Evolutionary conservation across 495 filamentous ascomycete genomes (phyloP).

Genomic region (Articulospora tetracladia): DNA sequence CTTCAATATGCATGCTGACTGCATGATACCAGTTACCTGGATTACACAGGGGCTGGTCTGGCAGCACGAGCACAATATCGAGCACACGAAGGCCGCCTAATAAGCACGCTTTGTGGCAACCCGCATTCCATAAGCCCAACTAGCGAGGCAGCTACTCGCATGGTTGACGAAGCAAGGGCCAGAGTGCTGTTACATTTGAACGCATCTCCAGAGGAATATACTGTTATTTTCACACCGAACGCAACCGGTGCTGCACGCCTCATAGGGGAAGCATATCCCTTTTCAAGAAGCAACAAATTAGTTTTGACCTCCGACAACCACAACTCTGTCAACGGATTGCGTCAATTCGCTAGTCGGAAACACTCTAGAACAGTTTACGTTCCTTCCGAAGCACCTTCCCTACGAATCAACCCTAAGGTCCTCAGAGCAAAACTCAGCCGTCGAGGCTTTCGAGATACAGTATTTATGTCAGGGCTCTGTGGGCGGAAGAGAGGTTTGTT

Average conservation of each 20-base stretch:
- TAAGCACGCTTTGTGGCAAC: conserved; percentile 47
- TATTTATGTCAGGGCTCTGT: not conserved
- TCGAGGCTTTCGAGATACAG: not conserved
- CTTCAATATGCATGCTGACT: not conserved
- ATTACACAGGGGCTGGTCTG: conserved; percentile 33
- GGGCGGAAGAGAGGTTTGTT: conserved; percentile 34
- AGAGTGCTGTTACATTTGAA: conserved; percentile 50
- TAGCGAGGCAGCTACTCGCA: conserved; percentile 38
- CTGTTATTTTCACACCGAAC: conserved; percentile 59
- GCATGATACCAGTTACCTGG: conserved; percentile 15
- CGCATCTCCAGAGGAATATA: conserved; percentile 52
- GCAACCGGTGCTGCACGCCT: conserved; percentile 56
- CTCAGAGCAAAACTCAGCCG: conserved; percentile 13
- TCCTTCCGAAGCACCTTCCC: conserved; percentile 12
- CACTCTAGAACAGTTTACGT: conserved; percentile 21
- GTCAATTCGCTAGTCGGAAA: conserved; percentile 24
- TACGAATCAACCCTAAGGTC: conserved; percentile 15
- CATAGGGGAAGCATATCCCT: conserved; percentile 44
- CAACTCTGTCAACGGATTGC: conserved; percentile 33
- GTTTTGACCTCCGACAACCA: conserved; percentile 34
- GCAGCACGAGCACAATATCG: conserved; percentile 24
- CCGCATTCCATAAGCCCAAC: conserved; percentile 55
- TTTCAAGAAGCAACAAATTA: conserved; percentile 10
- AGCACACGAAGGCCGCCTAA: conserved; percentile 25
- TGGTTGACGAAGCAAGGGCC: conserved; percentile 41